Evolutionary conservation across 805 yeast species (phyloP), one percentile per base, ranked within the genome.

Genomic region (Candida maltosa): DNA sequence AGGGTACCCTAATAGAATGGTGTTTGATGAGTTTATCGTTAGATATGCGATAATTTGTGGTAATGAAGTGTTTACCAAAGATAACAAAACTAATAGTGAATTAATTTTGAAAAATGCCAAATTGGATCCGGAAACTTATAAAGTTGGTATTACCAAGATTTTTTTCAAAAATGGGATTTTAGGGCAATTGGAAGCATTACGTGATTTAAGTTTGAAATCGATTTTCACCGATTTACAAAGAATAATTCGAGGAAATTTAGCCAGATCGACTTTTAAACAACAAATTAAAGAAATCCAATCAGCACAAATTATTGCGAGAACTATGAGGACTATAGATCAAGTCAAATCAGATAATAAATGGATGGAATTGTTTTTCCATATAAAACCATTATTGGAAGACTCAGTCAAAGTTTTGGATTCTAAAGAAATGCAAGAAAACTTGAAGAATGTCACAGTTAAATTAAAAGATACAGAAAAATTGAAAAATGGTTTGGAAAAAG

Each of bases 1-100:
- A 6, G 99, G 99, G 2, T 93, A 83, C 58, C 99, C 99, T 4
- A 93, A 93, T 58, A 76, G 96, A 45, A 78, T 91, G 53, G 76
- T 80, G 19, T 91, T 89, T 58, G 76, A 80, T 29, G 91, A 87
- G 31, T 93, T 93, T 61, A 76, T 74, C 34, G 70, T 67, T 25
- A 72, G 96, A 35, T 93, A 93, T 55, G 75, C 75, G 20, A 75
- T 89, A n/a, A 63, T 93, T 17, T 37, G 44, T 33, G 70, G 78
- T 6, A 63, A 70, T 11, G 72, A 73, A 31, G 60, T 66, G 26
- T 63, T 56, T 40, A 60, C 69, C 5, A 62, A 62, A 26, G 62
- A 77, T 40, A 67, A 74, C 40, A 87, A 80, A 52, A 78, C 80
- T 26, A 80, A 82, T 40, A 78, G 89, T 52, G 86, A 79, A 44